Evolutionary conservation across 106 monocot species (phyloP).

Genomic region (Gastrodia elata): DNA sequence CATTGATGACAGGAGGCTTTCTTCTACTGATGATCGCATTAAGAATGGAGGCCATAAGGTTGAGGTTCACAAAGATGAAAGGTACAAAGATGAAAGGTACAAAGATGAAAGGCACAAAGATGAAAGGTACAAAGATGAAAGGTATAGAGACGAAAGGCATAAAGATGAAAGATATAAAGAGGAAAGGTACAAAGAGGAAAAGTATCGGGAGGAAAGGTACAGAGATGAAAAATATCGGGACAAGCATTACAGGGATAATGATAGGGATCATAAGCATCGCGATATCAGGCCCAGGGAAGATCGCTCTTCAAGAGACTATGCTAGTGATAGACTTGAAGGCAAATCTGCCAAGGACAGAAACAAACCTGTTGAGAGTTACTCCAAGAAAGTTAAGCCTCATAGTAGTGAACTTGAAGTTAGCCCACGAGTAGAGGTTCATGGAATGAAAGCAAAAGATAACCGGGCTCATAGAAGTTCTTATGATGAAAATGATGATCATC

Average conservation of each 20-base stretch:
- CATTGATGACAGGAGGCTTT: conserved; percentile 18
- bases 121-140: conserved; percentile 30
- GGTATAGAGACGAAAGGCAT: conserved; percentile 30
- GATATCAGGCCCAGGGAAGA: conserved; percentile 38
- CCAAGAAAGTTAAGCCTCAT: conserved; percentile 46
- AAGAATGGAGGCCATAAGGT: conserved; percentile 42
- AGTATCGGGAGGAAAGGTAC: conserved; percentile 35
- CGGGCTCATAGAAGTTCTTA: conserved; percentile 42
- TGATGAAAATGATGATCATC: conserved; percentile 57
- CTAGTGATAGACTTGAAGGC: conserved; percentile 37
- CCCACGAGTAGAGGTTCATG: conserved; percentile 28
- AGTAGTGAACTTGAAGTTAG: conserved; percentile 38
- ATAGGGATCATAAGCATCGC: conserved; percentile 38
- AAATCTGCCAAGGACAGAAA: conserved; percentile 33
- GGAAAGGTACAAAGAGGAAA: conserved; percentile 39
- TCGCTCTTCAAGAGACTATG: conserved; percentile 23
- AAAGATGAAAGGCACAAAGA: conserved; percentile 30
- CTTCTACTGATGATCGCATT: conserved; percentile 35
- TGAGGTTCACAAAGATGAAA: conserved; percentile 45
- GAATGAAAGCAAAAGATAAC: conserved; percentile 27
- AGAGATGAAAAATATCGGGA: conserved; percentile 38
- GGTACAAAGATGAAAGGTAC: conserved; percentile 20
- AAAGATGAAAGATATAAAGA: conserved; percentile 55
- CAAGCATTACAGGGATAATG: conserved; percentile 35
- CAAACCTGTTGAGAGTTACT: conserved; percentile 31